Percentiles rank a stretch among this genome's conserved stretches.
phyloP scores from a whole-genome alignment of 345 rosid species.

The Eucalyptus curtisii region DNA sequence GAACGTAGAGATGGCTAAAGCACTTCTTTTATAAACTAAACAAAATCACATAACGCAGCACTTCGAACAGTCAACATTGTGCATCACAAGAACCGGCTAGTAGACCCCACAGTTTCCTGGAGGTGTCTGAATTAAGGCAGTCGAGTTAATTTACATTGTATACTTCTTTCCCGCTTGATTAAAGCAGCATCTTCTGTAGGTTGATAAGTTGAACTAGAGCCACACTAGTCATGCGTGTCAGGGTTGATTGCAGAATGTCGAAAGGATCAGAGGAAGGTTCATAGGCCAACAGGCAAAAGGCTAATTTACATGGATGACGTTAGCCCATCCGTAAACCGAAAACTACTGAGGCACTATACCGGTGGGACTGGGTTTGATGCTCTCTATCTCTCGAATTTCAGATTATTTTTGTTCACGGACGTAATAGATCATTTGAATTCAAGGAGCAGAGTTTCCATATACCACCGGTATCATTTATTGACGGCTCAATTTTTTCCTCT shows the following conservation, averaged over 20 bases:
- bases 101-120: not conserved
- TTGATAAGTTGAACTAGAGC: not conserved
- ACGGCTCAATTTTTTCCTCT: not conserved
- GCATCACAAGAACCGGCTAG: not conserved
- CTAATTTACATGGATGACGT: not conserved
- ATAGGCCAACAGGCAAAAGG: not conserved
- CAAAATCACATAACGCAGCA: not conserved
- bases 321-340: not conserved
- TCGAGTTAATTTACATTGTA: not conserved
- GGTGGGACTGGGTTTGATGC: not conserved
- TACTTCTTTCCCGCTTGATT: not conserved
- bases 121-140: not conserved
- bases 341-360: not conserved
- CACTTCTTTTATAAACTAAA: not conserved
- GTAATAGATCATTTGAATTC: not conserved
- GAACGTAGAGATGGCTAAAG: not conserved
- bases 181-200: not conserved
- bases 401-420: not conserved
- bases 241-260: not conserved
- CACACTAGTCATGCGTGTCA: not conserved
- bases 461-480: not conserved
- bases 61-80: not conserved
- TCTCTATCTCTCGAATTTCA: not conserved
- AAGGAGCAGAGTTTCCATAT: not conserved
- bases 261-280: not conserved